These are phyloP conservation scores for Somion occarium DNA, from an alignment of 1,284 basidiomycete species.

Conservation along the genomic window DNA sequence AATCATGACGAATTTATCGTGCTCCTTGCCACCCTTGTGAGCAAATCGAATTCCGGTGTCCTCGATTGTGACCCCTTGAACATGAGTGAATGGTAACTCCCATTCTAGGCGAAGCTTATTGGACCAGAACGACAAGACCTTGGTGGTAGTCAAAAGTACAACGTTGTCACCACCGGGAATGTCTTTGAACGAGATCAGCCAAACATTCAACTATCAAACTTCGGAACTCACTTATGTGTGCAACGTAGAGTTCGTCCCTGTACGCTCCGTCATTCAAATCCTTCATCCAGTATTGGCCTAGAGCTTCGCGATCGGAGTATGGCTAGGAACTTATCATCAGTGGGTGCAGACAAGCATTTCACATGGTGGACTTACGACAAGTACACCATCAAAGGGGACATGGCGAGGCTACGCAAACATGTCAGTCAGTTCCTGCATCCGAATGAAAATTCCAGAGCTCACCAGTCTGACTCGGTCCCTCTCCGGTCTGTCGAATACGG, in stretches of 20 bases:
- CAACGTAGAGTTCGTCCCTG: slow-evolving; percentile 84
- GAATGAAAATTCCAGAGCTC: slow-evolving; percentile 21
- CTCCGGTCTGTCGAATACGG: slow-evolving; percentile 92
- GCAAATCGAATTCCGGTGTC: slow-evolving; percentile 84
- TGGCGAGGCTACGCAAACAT: slow-evolving; percentile 64
- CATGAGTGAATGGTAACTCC: slow-evolving; percentile 87
- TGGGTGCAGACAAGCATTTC: slow-evolving; percentile 1
- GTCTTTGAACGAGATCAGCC: slow-evolving; percentile 38
- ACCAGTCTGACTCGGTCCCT: slow-evolving; percentile 86
- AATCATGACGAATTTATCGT: slow-evolving; percentile 73
- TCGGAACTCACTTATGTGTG: slow-evolving; percentile 70
- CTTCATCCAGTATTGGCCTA: slow-evolving; percentile 96
- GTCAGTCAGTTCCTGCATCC: slow-evolving; percentile 7
- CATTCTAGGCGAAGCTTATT: slow-evolving; percentile 84
- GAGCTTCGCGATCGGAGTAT: slow-evolving; percentile 84
- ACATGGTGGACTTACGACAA: slow-evolving; percentile 74
- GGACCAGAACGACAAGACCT: slow-evolving; percentile 84
- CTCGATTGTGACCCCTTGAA: slow-evolving; percentile 87
- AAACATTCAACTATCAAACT: neutral
- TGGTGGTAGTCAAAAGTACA: slow-evolving; percentile 75
- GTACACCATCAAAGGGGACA: slow-evolving; percentile 80
- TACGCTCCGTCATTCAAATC: slow-evolving; percentile 88
- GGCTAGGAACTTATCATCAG: too few species aligned
- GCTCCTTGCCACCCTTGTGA: slow-evolving; percentile 66
- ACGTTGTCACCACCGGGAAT: slow-evolving; percentile 81